Evolutionary conservation across 1,284 basidiomycete genomes (phyloP), one percentile per base, ranked within the genome.

Genomic region (Agroathelia rolfsii): DNA sequence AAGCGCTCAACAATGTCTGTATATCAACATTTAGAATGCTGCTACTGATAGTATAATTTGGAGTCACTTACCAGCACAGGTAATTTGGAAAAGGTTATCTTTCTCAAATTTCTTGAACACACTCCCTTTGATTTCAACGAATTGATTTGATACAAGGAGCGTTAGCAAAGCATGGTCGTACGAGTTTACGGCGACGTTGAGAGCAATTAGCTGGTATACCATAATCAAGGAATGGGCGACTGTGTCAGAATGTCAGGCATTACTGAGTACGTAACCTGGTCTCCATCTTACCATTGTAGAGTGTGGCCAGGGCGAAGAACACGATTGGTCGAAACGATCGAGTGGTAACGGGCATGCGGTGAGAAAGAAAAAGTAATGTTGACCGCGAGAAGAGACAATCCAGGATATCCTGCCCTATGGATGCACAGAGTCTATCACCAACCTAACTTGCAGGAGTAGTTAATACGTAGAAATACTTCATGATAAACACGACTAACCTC

Each of bases 61-160:
- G 24, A 14, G 6, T n/a, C 24, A 46, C 63, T 37, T 42, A 88
- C 87, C 85, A 42, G 92, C 93, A 50, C 92, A 96, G 36, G 92
- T 95, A 42, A 99, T 93, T 55, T 99, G 95, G 53, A 99, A 97
- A n/a, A 99, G 70, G 50, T 88, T 97, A 50, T 98, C 95, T 56
- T 97, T 99, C 55, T 98, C 95, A 47, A 99, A 98, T 55, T 88
- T 97, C 60, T 98, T 99, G 73, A 99, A 99, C 0, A 99, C 95
- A 46, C 84, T 93, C 24, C 94, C 93, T 59, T 99, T 99, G 61
- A 98, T 98, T 61, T 99, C 95, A 29, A 98, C 94, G 51, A 99
- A 98, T 54, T 99, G 95, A 54, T 98, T 99, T 27, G 90, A 96
- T 26, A 98, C 78, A 4, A 99, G 69, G 0, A 99, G 71, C 0